phyloP scores from a whole-genome alignment of 2,329 filamentous ascomycete species.

The Xylariaceae sp. region DNA sequence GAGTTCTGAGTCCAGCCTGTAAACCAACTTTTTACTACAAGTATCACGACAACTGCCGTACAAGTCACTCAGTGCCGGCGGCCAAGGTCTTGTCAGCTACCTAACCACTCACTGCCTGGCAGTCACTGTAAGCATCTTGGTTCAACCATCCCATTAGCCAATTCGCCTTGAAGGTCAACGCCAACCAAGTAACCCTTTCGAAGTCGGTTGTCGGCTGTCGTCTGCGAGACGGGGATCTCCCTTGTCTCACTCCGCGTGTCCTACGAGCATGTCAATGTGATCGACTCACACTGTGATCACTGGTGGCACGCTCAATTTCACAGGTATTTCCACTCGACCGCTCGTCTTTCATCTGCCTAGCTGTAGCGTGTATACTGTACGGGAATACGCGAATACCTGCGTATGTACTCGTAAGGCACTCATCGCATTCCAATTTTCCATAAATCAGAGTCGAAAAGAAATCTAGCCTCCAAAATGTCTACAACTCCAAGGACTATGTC shows the following conservation, averaged over 20 bases:
- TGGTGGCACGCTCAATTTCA: background rate
- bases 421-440: background rate
- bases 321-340: background rate
- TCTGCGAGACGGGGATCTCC: background rate
- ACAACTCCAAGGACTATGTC: constrained; percentile 27
- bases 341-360: background rate
- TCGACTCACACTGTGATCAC: background rate
- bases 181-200: background rate
- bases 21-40: background rate
- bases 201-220: background rate
- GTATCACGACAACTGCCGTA: background rate
- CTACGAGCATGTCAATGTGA: background rate
- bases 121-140: background rate
- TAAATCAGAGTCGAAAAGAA: background rate
- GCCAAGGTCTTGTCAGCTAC: background rate
- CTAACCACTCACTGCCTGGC: no score
- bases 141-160: constrained; percentile 10
- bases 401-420: background rate
- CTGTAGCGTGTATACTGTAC: background rate
- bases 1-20: background rate
- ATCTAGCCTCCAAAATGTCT: constrained; percentile 19
- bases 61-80: no score
- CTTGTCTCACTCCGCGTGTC: background rate
- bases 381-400: background rate
- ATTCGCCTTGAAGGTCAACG: constrained; percentile 4